Conservation (phyloP, 2,329 filamentous ascomycete species). For the Colletotrichum agaves region DNA sequence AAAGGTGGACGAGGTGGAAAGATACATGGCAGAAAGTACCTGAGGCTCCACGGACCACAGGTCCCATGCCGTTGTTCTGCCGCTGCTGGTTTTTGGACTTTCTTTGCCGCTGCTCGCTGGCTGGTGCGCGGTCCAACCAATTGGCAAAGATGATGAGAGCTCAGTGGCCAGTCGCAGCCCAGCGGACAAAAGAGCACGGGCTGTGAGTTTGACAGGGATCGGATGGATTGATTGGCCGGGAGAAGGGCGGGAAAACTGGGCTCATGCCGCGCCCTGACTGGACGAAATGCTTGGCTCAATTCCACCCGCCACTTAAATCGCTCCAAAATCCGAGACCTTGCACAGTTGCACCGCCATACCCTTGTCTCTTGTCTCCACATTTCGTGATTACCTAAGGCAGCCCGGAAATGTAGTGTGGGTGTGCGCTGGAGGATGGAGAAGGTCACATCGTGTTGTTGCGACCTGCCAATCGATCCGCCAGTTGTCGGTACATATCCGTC, state of each 20-base stretch:
- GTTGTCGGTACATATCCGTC: not conserved
- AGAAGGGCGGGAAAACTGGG: constrained; percentile 10
- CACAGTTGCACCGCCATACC: constrained; percentile 3
- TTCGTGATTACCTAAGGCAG: not conserved
- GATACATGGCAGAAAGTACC: constrained; percentile 22
- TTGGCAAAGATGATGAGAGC: no score
- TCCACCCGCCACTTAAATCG: constrained; percentile 22
- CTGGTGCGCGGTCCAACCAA: not conserved
- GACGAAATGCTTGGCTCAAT: constrained; percentile 9
- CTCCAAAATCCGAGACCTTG: constrained; percentile 20
- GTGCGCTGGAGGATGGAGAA: no score
- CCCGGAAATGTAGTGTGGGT: no score
- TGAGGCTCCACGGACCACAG: no score
- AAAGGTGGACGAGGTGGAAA: not conserved
- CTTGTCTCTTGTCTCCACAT: not conserved
- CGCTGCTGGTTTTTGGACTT: not conserved
- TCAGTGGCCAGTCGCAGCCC: not conserved
- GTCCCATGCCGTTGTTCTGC: not conserved
- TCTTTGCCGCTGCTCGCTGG: constrained; percentile 5
- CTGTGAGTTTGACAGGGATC: constrained; percentile 5
- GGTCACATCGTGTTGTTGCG: no score
- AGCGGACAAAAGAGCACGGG: constrained; percentile 14
- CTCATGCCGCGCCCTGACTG: constrained; percentile 21
- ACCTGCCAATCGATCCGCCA: not conserved
- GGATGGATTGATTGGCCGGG: constrained; percentile 19